Evolutionary conservation across 805 yeast species (phyloP), one percentile per base, ranked within the genome.

Genomic region (Candida coquimbonensis): DNA sequence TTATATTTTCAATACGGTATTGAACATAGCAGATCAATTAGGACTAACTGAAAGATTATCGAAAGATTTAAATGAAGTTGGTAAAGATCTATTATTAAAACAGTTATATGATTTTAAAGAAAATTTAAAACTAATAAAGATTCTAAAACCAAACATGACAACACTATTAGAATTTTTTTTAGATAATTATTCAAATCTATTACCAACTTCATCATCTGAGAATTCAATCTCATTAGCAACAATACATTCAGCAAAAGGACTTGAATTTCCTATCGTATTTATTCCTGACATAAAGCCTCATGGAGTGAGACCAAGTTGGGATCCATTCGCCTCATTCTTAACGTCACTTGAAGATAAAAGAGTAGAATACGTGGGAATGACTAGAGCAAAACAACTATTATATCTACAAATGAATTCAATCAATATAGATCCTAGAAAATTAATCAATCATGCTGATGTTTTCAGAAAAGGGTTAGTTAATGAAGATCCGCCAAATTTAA

Each of bases 191-290:
- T 48, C 52, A 40, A 66, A 63, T 21, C 54, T 64, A 25, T 35
- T 60, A 43, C 50, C 71, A 53, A 32, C 53, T 45, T 19, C 53
- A 40, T 39, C 59, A 51, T 38, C 57, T 43, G 49, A 64, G 48
- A 49, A 60, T 36, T 58, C 69, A 16, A 64, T 83, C 7, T 78
- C 77, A 42, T 52, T 83, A 1, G 78, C 88, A 0, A 85, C 91
- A 0, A 75, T 85, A 2, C 91, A 85, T 60, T 70, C 86, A 0
- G 79, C 90, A 1, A 85, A 85, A 53, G 91, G 93, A 0, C 60
- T 83, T 5, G 89, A 84, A 50, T 83, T 78, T 53, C 88, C 89
- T 0, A 68, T 82, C 12, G 87, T 81, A 1, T 83, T 83, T 59
- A 53, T 82, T 4, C 51, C 46, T 3, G 46, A 44, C 6, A 24